These are phyloP conservation scores for Fusarium sp. DNA, from an alignment of 2,329 filamentous ascomycete genomes.

Conservation along the genomic window DNA sequence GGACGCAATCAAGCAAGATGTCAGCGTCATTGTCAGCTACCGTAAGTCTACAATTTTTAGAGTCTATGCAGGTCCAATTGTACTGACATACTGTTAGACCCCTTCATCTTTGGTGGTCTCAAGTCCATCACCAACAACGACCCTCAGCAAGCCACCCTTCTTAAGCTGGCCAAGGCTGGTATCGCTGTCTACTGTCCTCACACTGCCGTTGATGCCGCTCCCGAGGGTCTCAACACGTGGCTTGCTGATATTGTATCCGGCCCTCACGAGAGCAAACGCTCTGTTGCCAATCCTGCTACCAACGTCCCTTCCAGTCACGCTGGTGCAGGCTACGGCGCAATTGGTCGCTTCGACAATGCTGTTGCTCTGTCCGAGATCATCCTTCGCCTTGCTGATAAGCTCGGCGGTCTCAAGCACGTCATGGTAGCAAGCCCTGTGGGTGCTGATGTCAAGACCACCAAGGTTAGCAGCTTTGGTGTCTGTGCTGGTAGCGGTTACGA, in stretches of 20 bases:
- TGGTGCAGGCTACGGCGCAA: slow-evolving; percentile 64
- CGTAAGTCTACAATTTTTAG: slow-evolving; percentile 63
- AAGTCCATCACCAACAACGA: slow-evolving; percentile 88
- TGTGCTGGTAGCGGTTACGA: slow-evolving; percentile 90
- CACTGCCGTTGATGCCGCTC: slow-evolving; percentile 90
- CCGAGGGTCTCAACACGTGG: slow-evolving; percentile 91
- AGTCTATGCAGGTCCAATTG: not conserved
- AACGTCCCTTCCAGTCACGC: slow-evolving; percentile 57
- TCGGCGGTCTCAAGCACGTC: slow-evolving; percentile 71
- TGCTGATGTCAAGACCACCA: slow-evolving; percentile 48
- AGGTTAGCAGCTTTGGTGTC: slow-evolving; percentile 78
- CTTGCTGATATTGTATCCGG: slow-evolving; percentile 85
- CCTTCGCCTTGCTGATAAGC: slow-evolving; percentile 68
- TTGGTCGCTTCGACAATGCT: slow-evolving; percentile 55
- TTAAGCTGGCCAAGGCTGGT: slow-evolving; percentile 83
- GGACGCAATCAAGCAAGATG: slow-evolving; percentile 83
- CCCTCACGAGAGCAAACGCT: slow-evolving; percentile 51
- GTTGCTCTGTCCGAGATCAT: slow-evolving; percentile 59
- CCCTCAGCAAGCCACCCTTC: slow-evolving; percentile 85
- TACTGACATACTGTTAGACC: slow-evolving; percentile 66
- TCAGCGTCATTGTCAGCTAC: slow-evolving; percentile 87
- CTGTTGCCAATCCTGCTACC: slow-evolving; percentile 59
- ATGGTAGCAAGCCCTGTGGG: slow-evolving; percentile 66
- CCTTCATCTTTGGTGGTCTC: slow-evolving; percentile 93
- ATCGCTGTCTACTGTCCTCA: slow-evolving; percentile 97